Base-by-base conservation (phyloP, 1,139 yeast genomes). In the Geotrichum phurueaensis region DNA sequence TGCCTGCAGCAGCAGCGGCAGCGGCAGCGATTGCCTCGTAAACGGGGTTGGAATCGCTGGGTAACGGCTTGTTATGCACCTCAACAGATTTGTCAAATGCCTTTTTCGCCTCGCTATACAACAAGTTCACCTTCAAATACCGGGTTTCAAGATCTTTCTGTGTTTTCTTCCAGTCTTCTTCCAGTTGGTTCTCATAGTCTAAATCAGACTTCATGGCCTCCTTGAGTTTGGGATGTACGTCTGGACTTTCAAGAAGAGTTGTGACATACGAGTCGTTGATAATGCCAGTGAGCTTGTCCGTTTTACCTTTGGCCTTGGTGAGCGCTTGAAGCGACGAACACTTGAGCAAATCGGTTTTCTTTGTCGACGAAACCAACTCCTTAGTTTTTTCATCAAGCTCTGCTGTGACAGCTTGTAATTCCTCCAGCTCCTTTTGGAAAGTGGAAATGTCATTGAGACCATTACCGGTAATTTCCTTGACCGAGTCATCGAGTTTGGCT, bases 311-410 rank as follows among this genome's bases (percentile, higher is more conserved):
- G 22, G 67, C 58, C 15, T 60, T 56, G 22, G 62, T 64, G 22
- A 69, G 27, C 15, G 64, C 65, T 39, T 66, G 65, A 5, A 62
- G 39, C 1, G 70, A 64, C 1, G 70, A 62, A 4, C 60, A 59
- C 29, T 64, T 64, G 12, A 62, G 56, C 12, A 63, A 45, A 50
- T 69, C 72, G 9, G 64, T 56, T 47, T 63, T 57, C 33, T 66
- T 62, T 29, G 65, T 47, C 1, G 58, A 59, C n/a, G 62, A 47
- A 3, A 67, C 62, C 13, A 72, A 67, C 33, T 68, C 66, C 63
- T 75, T 78, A 43, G 76, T 65, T 20, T 76, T 75, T 5, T 79
- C 80, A 57, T 81, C 84, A 1, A 76, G 64, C n/a, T 39, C 59
- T 1, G 57, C 36, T 10, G 58, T 51, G n/a, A 48, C 18, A 39